A percentile compares a stretch with the other conserved stretches of the same genome.
These are phyloP conservation scores for Didymella pinodella DNA, from an alignment of 2,329 filamentous ascomycete species.

Conservation along the genomic window DNA sequence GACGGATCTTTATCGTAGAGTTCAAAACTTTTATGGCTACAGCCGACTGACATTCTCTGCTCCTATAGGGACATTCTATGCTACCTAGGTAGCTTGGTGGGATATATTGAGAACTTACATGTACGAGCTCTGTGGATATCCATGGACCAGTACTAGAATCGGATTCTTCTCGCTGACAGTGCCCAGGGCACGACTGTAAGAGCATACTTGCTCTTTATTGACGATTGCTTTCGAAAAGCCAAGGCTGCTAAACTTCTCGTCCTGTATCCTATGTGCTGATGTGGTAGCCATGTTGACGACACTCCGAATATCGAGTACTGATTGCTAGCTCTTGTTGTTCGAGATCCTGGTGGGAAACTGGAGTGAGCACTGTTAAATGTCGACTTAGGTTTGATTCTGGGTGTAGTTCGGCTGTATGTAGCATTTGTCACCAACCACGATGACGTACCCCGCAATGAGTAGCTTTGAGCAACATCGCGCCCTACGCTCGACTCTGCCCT, in stretches of 20 bases:
- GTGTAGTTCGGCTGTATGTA: not conserved
- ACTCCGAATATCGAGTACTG: not conserved
- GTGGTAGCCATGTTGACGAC: conserved; percentile 26
- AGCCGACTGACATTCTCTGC: no score
- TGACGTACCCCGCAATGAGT: conserved; percentile 12
- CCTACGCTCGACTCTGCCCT: not conserved
- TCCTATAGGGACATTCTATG: no score
- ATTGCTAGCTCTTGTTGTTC: not conserved
- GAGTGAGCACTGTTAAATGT: not conserved
- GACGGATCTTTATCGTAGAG: no score
- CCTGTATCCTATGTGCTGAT: conserved; percentile 38
- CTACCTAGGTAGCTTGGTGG: no score
- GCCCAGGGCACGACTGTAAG: conserved; percentile 38
- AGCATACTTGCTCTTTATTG: conserved; percentile 38
- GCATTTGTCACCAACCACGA: conserved; percentile 8
- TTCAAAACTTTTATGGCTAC: no score
- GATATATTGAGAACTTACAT: conserved; percentile 25
- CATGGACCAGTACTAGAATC: conserved; percentile 43
- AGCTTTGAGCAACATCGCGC: not conserved
- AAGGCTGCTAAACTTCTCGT: conserved; percentile 40
- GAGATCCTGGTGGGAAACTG: not conserved
- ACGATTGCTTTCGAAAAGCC: conserved; percentile 38
- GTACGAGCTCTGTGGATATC: conserved; percentile 45
- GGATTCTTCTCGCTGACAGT: conserved; percentile 39
- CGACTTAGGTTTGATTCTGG: not conserved